A percentile compares a stretch with the other conserved stretches of the same genome.
phyloP scores from a whole-genome alignment of 345 rosid genomes.

The Theobroma cacao region DNA sequence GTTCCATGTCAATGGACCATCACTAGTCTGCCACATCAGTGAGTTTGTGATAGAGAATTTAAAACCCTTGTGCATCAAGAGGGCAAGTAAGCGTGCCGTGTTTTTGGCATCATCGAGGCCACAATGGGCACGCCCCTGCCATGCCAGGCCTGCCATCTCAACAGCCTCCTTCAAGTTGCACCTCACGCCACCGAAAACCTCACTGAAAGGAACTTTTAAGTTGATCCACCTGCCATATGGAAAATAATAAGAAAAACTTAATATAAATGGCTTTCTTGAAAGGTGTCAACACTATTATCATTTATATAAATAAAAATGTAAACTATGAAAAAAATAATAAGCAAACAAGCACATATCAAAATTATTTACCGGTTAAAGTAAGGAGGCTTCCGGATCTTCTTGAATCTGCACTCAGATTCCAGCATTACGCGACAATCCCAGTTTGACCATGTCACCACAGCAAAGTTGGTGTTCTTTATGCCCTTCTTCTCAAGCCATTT shows the following conservation, averaged over 20 bases:
- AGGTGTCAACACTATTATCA: background rate
- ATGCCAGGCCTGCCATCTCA: conserved; percentile 44
- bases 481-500: conserved; percentile 60
- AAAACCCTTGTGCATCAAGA: conserved; percentile 46
- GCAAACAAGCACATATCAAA: background rate
- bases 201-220: conserved; percentile 50
- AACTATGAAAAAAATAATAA: background rate
- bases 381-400: conserved; percentile 52
- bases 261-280: background rate
- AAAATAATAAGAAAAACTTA: background rate
- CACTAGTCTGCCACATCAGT: conserved; percentile 33
- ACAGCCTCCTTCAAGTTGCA: conserved; percentile 55
- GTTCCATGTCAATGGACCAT: conserved; percentile 20
- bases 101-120: conserved; percentile 57
- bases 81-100: conserved; percentile 49
- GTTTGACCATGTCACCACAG: conserved; percentile 57
- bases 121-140: conserved; percentile 55
- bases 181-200: conserved; percentile 38
- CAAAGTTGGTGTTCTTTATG: conserved; percentile 47
- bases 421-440: conserved; percentile 61
- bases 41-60: conserved; percentile 48
- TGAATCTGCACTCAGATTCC: conserved; percentile 57
- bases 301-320: background rate
- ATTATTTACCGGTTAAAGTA: conserved; percentile 45
- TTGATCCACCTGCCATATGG: conserved; percentile 49